A percentile compares a stretch with the other conserved stretches of the same genome.
Conservation (phyloP, 148 eudicot genomes). For the Linanthus parryae region DNA sequence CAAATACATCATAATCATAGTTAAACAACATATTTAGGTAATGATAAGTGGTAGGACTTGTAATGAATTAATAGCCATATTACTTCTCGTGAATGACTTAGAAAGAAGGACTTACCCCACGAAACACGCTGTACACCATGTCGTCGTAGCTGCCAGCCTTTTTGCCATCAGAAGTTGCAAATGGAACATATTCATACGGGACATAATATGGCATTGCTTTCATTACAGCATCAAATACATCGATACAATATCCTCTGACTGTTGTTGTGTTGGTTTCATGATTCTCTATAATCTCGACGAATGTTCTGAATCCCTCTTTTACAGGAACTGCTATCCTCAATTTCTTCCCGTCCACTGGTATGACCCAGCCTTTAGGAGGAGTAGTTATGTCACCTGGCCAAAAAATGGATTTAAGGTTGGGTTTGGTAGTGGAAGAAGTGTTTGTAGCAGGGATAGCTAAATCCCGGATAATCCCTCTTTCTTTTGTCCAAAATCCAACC, state of each 20-base stretch:
- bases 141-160: not conserved
- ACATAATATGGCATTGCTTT: not conserved
- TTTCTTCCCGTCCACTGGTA: not conserved
- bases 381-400: conserved; percentile 6
- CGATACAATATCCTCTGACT: not conserved
- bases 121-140: not conserved
- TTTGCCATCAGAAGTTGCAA: not conserved
- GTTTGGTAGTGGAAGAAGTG: not conserved
- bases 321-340: conserved; percentile 8
- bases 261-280: not conserved
- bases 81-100: too few relatives aligned
- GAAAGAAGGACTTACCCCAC: conserved; percentile 3
- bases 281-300: not conserved
- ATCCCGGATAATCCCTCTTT: not conserved
- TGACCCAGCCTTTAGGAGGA: conserved; percentile 5
- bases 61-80: too few relatives aligned
- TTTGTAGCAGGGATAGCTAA: not conserved
- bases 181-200: conserved; percentile 5
- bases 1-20: too few relatives aligned
- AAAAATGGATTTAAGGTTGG: conserved; percentile 1
- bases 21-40: too few relatives aligned
- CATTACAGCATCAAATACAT: conserved; percentile 1
- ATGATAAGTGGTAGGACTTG: too few relatives aligned
- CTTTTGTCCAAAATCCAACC: conserved; percentile 5
- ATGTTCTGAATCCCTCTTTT: not conserved